A percentile compares a stretch with the other conserved stretches of the same genome.
phyloP scores from a whole-genome alignment of 352 stramenopile genomes.

The Peronospora destructor region DNA sequence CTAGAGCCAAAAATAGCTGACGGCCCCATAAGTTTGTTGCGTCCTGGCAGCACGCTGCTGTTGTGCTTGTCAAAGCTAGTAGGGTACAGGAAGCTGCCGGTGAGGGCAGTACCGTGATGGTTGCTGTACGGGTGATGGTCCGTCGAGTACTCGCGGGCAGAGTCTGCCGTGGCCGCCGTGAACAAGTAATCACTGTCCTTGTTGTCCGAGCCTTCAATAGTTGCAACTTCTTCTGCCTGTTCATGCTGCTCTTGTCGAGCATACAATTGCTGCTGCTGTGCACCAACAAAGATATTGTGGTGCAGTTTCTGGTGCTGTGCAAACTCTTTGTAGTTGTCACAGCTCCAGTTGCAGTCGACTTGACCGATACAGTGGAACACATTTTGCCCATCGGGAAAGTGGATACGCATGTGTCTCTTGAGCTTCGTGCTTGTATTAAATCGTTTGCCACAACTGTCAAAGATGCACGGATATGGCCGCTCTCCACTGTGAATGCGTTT shows the following conservation, averaged over 20 bases:
- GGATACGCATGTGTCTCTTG: conserved; percentile 83
- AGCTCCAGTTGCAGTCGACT: conserved; percentile 32
- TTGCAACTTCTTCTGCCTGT: neutral
- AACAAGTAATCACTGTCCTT: conserved; percentile 46
- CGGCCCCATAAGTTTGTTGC: conserved; percentile 36
- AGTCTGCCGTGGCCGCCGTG: conserved; percentile 22
- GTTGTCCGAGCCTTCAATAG: neutral
- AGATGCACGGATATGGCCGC: conserved; percentile 76
- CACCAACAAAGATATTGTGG: conserved; percentile 39
- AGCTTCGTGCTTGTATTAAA: conserved; percentile 88
- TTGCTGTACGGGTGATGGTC: conserved; percentile 14
- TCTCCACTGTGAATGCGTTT: conserved; percentile 85
- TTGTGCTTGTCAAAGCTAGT: conserved; percentile 35
- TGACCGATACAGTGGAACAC: conserved; percentile 59
- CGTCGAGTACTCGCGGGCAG: conserved; percentile 18
- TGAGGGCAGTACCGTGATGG: conserved; percentile 12
- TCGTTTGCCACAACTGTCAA: conserved; percentile 68
- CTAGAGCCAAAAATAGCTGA: conserved; percentile 30
- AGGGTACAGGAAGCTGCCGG: conserved; percentile 33
- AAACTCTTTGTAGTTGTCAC: conserved; percentile 85
- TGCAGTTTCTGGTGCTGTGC: conserved; percentile 63
- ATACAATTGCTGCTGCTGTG: conserved; percentile 22
- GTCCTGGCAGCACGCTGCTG: conserved; percentile 9
- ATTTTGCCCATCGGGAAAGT: conserved; percentile 73
- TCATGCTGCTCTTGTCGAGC: conserved; percentile 8